A percentile compares a stretch with the other conserved stretches of the same genome.
Conservation (phyloP, 1,284 basidiomycete species). For the Ganoderma meredithae region DNA sequence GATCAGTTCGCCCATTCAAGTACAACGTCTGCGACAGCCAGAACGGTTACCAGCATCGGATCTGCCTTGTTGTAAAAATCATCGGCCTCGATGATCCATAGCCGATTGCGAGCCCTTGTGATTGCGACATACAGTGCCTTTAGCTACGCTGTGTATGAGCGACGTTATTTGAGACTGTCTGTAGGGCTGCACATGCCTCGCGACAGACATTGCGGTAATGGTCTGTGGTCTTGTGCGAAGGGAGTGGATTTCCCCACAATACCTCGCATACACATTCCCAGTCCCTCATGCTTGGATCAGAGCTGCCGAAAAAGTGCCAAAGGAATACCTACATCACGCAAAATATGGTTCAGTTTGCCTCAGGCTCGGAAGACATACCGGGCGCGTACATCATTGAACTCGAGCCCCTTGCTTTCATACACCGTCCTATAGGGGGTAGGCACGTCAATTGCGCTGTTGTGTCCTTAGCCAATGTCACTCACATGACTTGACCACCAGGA, state of each 20-base stretch:
- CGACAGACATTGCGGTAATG: conserved; percentile 61
- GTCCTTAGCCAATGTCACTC: background rate
- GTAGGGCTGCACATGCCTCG: conserved; percentile 50
- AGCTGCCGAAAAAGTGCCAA: conserved; percentile 76
- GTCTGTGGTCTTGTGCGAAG: conserved; percentile 52
- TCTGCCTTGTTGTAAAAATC: conserved; percentile 59
- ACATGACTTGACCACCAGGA: background rate
- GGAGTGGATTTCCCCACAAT: conserved; percentile 40
- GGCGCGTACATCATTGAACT: conserved; percentile 68
- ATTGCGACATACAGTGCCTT: conserved; percentile 75
- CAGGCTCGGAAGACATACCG: background rate
- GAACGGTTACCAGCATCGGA: conserved; percentile 59
- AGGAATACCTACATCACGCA: conserved; percentile 59
- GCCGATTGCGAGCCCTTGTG: conserved; percentile 68
- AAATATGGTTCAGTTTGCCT: background rate
- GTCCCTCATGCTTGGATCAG: conserved; percentile 51
- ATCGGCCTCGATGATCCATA: conserved; percentile 74
- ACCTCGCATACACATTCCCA: conserved; percentile 64
- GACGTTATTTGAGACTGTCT: background rate
- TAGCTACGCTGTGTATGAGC: conserved; percentile 48
- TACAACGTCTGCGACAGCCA: background rate
- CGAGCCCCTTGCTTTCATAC: conserved; percentile 77
- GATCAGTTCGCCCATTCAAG: background rate
- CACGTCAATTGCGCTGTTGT: background rate
- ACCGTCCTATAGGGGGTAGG: conserved; percentile 51